Percentiles rank a stretch among this genome's conserved stretches.
phyloP scores from a whole-genome alignment of 495 filamentous ascomycete genomes.

The Choiromyces venosus region DNA sequence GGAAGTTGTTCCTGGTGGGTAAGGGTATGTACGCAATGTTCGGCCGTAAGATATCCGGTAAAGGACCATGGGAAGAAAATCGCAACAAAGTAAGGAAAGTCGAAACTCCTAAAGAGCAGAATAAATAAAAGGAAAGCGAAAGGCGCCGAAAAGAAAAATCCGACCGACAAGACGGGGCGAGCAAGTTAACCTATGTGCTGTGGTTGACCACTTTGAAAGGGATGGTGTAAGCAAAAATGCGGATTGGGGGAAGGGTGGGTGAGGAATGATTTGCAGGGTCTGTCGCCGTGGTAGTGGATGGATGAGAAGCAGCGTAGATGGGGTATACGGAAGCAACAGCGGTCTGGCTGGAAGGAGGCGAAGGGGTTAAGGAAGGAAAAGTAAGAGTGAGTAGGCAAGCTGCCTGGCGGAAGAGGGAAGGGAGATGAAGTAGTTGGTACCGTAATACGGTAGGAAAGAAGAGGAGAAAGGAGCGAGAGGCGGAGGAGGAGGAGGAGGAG shows the following conservation, averaged over 20 bases:
- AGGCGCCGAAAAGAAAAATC: neutral
- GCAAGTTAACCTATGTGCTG: neutral
- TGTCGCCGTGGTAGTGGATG: neutral
- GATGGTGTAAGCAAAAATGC: neutral
- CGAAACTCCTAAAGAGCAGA: neutral
- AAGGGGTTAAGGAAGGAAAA: neutral
- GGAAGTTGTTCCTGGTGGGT: neutral
- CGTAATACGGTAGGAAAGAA: neutral
- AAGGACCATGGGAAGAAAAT: neutral
- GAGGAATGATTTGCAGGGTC: conserved; percentile 1
- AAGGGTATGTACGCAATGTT: neutral
- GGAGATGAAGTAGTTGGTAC: neutral
- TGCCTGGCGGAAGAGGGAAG: neutral
- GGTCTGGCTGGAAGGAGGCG: neutral
- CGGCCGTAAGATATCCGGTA: neutral
- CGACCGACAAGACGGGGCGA: neutral
- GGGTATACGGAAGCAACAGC: conserved; percentile 2
- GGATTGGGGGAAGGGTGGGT: neutral
- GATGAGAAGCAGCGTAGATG: conserved; percentile 4
- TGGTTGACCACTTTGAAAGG: neutral
- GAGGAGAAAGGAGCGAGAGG: neutral
- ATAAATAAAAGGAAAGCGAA: neutral
- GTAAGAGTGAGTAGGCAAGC: neutral
- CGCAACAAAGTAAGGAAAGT: neutral
- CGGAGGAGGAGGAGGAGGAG: neutral